phyloP scores from a whole-genome alignment of 352 stramenopile species.

The Peronosclerospora sorghi region DNA sequence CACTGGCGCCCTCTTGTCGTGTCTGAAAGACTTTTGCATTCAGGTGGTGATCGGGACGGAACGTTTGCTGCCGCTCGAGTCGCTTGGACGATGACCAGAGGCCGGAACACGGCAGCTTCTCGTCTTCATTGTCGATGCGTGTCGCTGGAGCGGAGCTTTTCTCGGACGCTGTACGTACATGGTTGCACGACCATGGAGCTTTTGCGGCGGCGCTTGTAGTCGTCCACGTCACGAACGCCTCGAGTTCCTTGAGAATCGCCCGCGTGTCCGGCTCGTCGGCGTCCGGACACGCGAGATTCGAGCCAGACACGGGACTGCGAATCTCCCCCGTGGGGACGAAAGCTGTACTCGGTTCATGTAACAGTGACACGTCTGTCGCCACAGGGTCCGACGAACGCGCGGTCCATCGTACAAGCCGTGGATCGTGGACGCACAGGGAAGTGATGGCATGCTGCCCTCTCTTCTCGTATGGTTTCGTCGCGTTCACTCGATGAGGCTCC shows the following conservation, averaged over 20 bases:
- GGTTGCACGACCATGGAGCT: too few species aligned
- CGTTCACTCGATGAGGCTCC: too few species aligned
- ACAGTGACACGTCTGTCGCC: slow-evolving; percentile 23
- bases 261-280: slow-evolving; percentile 52
- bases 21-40: slow-evolving; percentile 31
- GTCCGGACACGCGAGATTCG: slow-evolving; percentile 20
- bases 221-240: slow-evolving; percentile 46
- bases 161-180: too few species aligned
- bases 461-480: too few species aligned
- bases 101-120: slow-evolving; percentile 32
- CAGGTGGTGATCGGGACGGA: slow-evolving; percentile 48
- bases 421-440: slow-evolving; percentile 31
- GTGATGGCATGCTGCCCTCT: slow-evolving; percentile 6
- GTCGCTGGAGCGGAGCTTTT: too few species aligned
- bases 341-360: slow-evolving; percentile 39
- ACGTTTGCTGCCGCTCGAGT: slow-evolving; percentile 16
- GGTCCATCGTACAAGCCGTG: slow-evolving; percentile 18
- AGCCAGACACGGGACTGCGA: slow-evolving; percentile 44
- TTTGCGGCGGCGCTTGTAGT: slow-evolving; percentile 1
- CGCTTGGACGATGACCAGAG: slow-evolving; percentile 52
- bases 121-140: too few species aligned
- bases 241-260: slow-evolving; percentile 42
- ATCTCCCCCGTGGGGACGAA: slow-evolving; percentile 24
- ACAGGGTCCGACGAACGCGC: not conserved
- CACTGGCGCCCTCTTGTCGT: slow-evolving; percentile 9